Base-by-base conservation (phyloP, 306 rosid species). In the Cucurbita maxima region DNA sequence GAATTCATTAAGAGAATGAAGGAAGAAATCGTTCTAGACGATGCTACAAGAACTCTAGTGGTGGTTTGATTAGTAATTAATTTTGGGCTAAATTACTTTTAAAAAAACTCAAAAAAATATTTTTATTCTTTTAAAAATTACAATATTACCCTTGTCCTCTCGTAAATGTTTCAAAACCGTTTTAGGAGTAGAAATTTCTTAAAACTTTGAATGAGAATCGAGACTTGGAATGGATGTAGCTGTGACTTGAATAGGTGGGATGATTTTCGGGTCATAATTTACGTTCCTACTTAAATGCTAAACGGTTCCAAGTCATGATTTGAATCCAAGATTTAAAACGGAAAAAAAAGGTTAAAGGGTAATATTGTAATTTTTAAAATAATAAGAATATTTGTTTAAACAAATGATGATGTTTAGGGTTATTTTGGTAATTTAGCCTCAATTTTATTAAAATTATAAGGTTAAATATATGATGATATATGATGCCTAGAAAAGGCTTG, bases 1-100 rank as follows among this genome's bases (percentile, higher is more conserved):
- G 96, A 92, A 20, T 92, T 92, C 43, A 92, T 92, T 38, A 87
- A 84, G 78, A 92, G 79, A 76, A 86, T 87, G 91, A 92, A 81
- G 84, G 85, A 81, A 79, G 96, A 79, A 82, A 58, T 90, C 15
- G 84, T 88, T 71, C 76, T 85, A 50, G 54, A 50, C 52, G 91
- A 92, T 84, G 91, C 96, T 77, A 76, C 77, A 78, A 63, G 80
- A 38, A 90, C 86, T 58, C 53, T 84, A 34, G 78, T 88, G 25
- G 80, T 87, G 83, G 88, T 84, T 66, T 82, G 71, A 79, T 69
- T 25, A 50, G 5, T 50, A 14, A 0, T 50, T 50, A 50, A n/a
- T 5, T 5, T 14, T 50, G 15, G 54, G 54, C 18, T 50, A 50
- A 50, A 15, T 50, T 50, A 14, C 54, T 4, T 0, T 22, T 22